Base-by-base conservation (phyloP, 352 stramenopile genomes). In the Phytophthora fragariae region DNA sequence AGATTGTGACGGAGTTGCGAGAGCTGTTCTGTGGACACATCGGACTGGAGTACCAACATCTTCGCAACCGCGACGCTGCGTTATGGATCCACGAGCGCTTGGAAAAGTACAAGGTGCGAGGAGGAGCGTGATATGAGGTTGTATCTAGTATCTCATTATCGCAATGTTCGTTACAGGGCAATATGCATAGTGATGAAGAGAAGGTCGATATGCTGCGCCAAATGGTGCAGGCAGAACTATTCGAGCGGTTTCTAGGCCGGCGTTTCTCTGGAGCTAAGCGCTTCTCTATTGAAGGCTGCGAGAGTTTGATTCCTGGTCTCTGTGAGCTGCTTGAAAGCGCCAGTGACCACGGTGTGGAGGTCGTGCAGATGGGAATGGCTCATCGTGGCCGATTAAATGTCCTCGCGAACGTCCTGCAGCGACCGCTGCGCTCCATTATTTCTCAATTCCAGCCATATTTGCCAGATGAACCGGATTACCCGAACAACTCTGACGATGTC, bases 331-430 rank as follows among this genome's bases (percentile, higher is more conserved):
- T 99, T 61, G 94, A 99, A 74, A 86, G 81, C 47, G 97, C 97
- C 5, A 98, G 89, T 63, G 94, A 99, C 56, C 79, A 98, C 24
- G 98, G 98, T 24, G 94, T 99, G 17, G 95, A 99, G 78, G 94
- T 94, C 39, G 97, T 99, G 59, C 95, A 99, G 62, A 99, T 99
- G 82, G 98, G 98, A 55, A 99, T 99, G 98, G 95, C 98, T 19
- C 98, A 99, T 82, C 91, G 98, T 61, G 98, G 90, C 12, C 91
- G 98, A 33, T 78, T 99, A 12, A 99, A 99, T 75, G 91, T 99
- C 31, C 86, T 99, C 46, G 97, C 96, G 5, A 99, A 99, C 83
- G 98, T 99, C 5, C 90, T 99, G 66, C 86, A 98, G 54, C 99
- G 99, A 70, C 97, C 97, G 11, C 92, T 99, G 77, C 93, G 92